Conservation (phyloP, 1,139 yeast species). For the Suhomyces guaymorum region DNA sequence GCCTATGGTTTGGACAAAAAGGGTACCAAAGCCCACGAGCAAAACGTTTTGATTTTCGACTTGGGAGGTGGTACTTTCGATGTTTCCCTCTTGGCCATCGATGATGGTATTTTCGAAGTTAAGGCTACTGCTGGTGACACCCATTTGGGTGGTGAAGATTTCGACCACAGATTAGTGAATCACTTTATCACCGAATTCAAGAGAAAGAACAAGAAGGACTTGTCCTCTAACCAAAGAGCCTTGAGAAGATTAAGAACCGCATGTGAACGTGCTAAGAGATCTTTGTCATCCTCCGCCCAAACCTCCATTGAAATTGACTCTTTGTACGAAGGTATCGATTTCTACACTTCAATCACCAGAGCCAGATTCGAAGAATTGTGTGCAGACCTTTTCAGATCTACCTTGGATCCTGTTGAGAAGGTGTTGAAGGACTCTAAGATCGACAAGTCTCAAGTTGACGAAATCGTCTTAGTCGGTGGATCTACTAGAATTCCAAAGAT, state of each 20-base stretch:
- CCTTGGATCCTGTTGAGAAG: slow-evolving; percentile 83
- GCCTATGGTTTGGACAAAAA: slow-evolving; percentile 47
- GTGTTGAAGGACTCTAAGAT: slow-evolving; percentile 80
- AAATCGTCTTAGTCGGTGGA: slow-evolving; percentile 89
- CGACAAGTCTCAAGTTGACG: slow-evolving; percentile 78
- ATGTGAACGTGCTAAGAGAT: slow-evolving; percentile 91
- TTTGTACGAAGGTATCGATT: slow-evolving; percentile 76
- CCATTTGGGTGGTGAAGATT: slow-evolving; percentile 49
- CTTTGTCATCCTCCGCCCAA: slow-evolving; percentile 83
- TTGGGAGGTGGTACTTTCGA: slow-evolving; percentile 56
- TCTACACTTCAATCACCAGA: slow-evolving; percentile 81
- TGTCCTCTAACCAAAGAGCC: slow-evolving; percentile 76
- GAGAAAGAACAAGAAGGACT: slow-evolving; percentile 80
- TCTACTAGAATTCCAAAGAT: slow-evolving; percentile 94
- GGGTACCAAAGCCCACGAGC: slow-evolving; percentile 26
- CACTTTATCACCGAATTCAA: slow-evolving; percentile 81
- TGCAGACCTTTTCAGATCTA: slow-evolving; percentile 81
- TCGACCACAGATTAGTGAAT: slow-evolving; percentile 78
- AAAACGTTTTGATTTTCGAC: slow-evolving; percentile 44
- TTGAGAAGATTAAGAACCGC: slow-evolving; percentile 88
- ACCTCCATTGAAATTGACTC: slow-evolving; percentile 87
- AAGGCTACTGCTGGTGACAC: slow-evolving; percentile 31
- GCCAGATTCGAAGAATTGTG: slow-evolving; percentile 89
- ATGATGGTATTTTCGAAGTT: slow-evolving; percentile 26
- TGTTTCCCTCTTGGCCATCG: slow-evolving; percentile 33